phyloP scores from a whole-genome alignment of 768 basidiomycete genomes.

The Infundibulicybe gibba region DNA sequence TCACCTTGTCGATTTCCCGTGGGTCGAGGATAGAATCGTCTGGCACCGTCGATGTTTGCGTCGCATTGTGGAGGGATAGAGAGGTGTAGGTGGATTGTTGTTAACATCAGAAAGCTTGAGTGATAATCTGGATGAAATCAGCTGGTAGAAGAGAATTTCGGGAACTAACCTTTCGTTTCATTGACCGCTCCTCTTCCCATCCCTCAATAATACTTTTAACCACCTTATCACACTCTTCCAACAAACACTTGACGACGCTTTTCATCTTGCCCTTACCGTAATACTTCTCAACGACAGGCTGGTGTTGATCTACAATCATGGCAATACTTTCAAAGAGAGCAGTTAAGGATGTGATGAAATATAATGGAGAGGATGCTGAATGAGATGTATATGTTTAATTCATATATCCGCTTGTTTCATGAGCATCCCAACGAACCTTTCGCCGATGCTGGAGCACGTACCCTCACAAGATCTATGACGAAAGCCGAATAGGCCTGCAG shows the following conservation, averaged over 20 bases:
- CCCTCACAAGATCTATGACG: slow-evolving; percentile 85
- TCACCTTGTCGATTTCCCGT: slow-evolving; percentile 84
- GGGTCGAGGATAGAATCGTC: slow-evolving; percentile 76
- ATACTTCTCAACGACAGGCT: slow-evolving; percentile 97
- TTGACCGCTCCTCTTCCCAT: slow-evolving; percentile 90
- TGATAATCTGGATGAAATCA: not conserved
- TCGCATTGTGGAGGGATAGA: slow-evolving; percentile 25
- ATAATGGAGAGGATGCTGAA: slow-evolving; percentile 85
- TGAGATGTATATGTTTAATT: slow-evolving; percentile 6
- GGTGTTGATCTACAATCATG: slow-evolving; percentile 95
- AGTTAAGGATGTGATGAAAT: slow-evolving; percentile 88
- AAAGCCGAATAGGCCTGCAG: slow-evolving; percentile 91
- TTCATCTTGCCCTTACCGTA: slow-evolving; percentile 90
- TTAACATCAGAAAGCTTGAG: slow-evolving; percentile 44
- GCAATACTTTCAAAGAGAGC: slow-evolving; percentile 94
- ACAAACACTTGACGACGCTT: slow-evolving; percentile 65
- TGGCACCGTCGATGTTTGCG: slow-evolving; percentile 15
- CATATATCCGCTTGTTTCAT: slow-evolving; percentile 5
- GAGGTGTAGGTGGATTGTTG: slow-evolving; percentile 33
- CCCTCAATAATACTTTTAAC: slow-evolving; percentile 69
- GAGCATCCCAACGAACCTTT: slow-evolving; percentile 62
- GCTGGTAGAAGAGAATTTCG: not conserved
- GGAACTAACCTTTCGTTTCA: slow-evolving; percentile 68
- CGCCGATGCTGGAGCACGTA: slow-evolving; percentile 70
- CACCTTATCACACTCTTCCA: slow-evolving; percentile 86